phyloP scores from a whole-genome alignment of 164 flowering plant species.

The Kalanchoe fedtschenkoi region DNA sequence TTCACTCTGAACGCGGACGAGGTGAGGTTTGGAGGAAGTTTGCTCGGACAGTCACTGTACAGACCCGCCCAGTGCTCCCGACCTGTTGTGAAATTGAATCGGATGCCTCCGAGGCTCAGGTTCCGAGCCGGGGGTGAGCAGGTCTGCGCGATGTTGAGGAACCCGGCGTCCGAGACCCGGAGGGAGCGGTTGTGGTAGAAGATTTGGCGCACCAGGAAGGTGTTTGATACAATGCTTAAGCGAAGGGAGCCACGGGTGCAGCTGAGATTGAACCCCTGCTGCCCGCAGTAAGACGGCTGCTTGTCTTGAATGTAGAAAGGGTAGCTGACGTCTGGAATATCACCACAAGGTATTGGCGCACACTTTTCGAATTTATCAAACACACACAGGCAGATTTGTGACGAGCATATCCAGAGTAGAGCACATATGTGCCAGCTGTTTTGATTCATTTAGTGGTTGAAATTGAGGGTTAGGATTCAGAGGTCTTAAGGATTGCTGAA shows the following conservation, averaged over 20 bases:
- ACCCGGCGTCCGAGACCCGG: conserved; percentile 13
- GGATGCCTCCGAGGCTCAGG: conserved; percentile 6
- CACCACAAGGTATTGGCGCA: conserved; percentile 18
- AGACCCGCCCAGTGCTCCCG: not conserved
- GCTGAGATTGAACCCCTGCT: conserved; percentile 25
- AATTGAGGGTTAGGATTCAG: not conserved
- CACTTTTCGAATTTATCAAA: conserved; percentile 16
- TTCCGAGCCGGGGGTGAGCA: conserved; percentile 15
- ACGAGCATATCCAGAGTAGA: not conserved
- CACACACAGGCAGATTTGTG: not conserved
- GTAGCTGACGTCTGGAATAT: conserved; percentile 18
- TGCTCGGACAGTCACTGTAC: not conserved
- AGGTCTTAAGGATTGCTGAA: not conserved
- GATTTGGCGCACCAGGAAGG: conserved; percentile 19
- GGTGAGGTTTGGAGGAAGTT: not conserved
- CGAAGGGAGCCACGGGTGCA: conserved; percentile 20
- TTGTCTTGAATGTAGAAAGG: conserved; percentile 26
- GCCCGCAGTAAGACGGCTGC: conserved; percentile 31
- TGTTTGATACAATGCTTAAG: conserved; percentile 10
- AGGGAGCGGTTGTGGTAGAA: conserved; percentile 21
- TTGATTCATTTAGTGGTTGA: conserved; percentile 7
- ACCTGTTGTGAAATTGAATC: conserved; percentile 8
- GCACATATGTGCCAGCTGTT: not conserved
- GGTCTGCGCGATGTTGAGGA: not conserved
- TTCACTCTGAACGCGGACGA: not conserved